Evolutionary conservation across 2,329 filamentous ascomycete species (phyloP).

Genomic region (Trichoderma atrobrunneum): DNA sequence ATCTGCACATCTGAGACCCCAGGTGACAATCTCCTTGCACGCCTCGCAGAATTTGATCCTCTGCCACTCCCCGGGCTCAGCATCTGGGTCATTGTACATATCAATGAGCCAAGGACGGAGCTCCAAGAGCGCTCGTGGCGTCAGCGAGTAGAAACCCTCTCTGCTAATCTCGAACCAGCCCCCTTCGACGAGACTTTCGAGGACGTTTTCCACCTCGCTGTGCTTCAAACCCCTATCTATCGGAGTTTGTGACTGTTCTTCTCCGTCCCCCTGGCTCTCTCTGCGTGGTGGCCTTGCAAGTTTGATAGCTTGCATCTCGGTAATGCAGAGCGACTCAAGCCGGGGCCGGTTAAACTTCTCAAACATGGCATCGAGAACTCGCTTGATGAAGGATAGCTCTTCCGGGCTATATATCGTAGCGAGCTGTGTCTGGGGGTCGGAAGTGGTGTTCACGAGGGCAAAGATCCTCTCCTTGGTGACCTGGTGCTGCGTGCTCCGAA

Average conservation of each 20-base stretch:
- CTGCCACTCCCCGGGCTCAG: slow-evolving; percentile 60
- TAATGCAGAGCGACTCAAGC: slow-evolving; percentile 82
- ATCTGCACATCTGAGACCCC: slow-evolving; percentile 73
- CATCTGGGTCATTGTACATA: slow-evolving; percentile 77
- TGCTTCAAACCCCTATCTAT: slow-evolving; percentile 64
- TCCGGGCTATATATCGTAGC: slow-evolving; percentile 78
- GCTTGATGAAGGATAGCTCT: slow-evolving; percentile 85
- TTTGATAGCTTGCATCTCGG: slow-evolving; percentile 73
- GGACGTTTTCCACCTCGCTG: slow-evolving; percentile 70
- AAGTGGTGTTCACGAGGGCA: slow-evolving; percentile 83
- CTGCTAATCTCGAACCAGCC: slow-evolving; percentile 80
- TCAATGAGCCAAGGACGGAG: slow-evolving; percentile 79
- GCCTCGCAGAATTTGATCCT: slow-evolving; percentile 84
- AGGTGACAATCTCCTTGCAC: slow-evolving; percentile 85
- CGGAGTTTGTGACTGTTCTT: slow-evolving; percentile 35
- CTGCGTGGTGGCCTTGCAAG: slow-evolving; percentile 53
- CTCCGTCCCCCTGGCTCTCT: slow-evolving; percentile 32
- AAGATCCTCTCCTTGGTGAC: slow-evolving; percentile 64
- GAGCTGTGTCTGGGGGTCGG: slow-evolving; percentile 80
- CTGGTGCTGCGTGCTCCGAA: slow-evolving; percentile 73
- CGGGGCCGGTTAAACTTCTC: slow-evolving; percentile 76
- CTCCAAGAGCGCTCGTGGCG: slow-evolving; percentile 78
- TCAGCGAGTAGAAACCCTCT: slow-evolving; percentile 71
- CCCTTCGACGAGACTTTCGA: slow-evolving; percentile 69
- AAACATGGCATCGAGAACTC: slow-evolving; percentile 88